Base-by-base conservation (phyloP, 305 asterid species). In the Fraxinus floribunda region DNA sequence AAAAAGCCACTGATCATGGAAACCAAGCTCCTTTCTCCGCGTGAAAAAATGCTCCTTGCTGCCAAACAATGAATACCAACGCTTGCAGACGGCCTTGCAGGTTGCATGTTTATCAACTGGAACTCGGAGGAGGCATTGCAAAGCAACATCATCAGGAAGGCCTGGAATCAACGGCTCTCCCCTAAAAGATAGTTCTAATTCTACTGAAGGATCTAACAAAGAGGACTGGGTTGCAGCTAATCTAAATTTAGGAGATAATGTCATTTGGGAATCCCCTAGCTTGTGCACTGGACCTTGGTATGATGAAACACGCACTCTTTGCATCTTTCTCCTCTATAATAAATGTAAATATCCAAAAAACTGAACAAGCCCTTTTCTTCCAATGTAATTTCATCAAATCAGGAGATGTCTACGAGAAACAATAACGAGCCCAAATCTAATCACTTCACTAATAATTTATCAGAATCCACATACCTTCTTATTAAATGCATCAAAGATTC, bases 141-240 rank as follows among this genome's bases (percentile, higher is more conserved):
- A 90, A 11, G 98, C 92, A 29, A 94, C 90, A 84, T 96, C 98
- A 87, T 96, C 99, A 1, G 99, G 98, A 66, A 96, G 94, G 36
- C 99, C 98, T 0, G 98, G 97, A 77, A 96, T 91, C 26, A 94
- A 88, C 11, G 94, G 90, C 87, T 92, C 96, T 22, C 94, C 94
- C 49, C 78, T 85, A 78, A 57, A 44, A 32, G 89, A 89, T 35
- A 89, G 83, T 73, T 94, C 92, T 5, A 85, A 57, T 35, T 93
- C 97, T 78, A 88, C 49, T 5, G 89, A 85, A 52, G 91, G 90
- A 86, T 91, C 95, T 9, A 85, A 86, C 75, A 91, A 81, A 32
- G 91, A 77, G 18, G 97, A 89, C 29, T 83, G 87, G 35, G 38
- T 82, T 13, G 97, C 83, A 39, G 93, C 94, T 85, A 94, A 71